Evolutionary conservation across 306 rosid species (phyloP), one percentile per base, ranked within the genome.

Genomic region (Luffa aegyptiaca): DNA sequence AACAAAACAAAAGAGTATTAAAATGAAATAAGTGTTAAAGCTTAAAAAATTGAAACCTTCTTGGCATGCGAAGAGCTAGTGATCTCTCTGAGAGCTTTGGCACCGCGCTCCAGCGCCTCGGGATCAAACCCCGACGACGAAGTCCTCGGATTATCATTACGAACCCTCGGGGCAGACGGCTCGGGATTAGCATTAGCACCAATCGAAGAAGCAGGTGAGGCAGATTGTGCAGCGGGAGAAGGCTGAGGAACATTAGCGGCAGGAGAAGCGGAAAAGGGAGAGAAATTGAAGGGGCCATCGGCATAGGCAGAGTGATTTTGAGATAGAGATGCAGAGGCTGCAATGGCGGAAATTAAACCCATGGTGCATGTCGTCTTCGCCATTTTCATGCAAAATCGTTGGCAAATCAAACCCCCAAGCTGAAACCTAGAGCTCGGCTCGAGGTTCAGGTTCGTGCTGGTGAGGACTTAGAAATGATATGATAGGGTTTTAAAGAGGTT

Each of bases 71-170:
- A 78, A 21, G 97, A 87, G 76, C 72, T 65, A 35, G 86, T 18
- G 45, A 95, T 88, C 17, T 89, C 86, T 49, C 1, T 81, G 76
- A 93, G 84, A 48, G 87, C 89, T 81, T 88, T 81, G 46, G 89
- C 99, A 0, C 96, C 99, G 46, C 90, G 85, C 83, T 91, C 97
- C 76, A 95, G 83, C 0, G 99, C 86, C 76, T 88, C 94, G 0
- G 97, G 97, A 85, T 95, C 99, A 85, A 95, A 95, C 1, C 99
- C 99, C 2, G 94, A 87, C n/a, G 99, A 87, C 3, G 93, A 48
- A 0, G 92, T 93, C 81, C 97, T 93, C 0, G 97, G 99, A 12
- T 91, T 72, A 79, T 95, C 92, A 82, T 95, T 95, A 53, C 93
- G 96, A 48, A 64, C 86, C 86, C 87, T 91, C 0, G 93, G 86